Evolutionary conservation across 192 early-diverging fungal species (phyloP).

Genomic region (Glomus cerebriforme): DNA sequence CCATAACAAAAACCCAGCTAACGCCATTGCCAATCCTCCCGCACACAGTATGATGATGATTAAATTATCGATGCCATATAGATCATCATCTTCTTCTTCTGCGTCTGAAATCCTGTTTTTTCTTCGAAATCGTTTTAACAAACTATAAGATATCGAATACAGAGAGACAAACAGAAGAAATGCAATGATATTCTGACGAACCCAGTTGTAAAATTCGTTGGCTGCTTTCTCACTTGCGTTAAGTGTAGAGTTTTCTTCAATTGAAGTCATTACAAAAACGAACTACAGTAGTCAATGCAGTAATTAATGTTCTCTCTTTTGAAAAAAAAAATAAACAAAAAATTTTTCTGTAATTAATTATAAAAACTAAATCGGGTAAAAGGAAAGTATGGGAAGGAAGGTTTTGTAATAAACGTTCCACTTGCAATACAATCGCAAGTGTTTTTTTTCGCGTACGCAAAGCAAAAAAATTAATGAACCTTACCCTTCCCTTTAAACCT

Average conservation of each 20-base stretch:
- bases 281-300: neutral
- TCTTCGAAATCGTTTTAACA: conserved; percentile 23
- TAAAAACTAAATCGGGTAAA: neutral
- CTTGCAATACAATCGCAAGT: neutral
- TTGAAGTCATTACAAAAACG: neutral
- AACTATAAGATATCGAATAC: conserved; percentile 23
- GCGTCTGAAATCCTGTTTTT: neutral
- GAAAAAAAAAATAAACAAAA: neutral
- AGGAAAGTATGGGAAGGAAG: neutral
- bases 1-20: conserved; percentile 28
- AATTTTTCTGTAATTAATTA: neutral
- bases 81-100: conserved; percentile 27
- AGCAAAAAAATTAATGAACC: neutral
- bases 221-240: neutral
- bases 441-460: neutral
- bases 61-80: conserved; percentile 28
- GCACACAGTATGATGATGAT: conserved; percentile 26
- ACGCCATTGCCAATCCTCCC: conserved; percentile 32
- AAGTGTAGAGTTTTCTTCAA: neutral
- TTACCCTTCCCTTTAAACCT: neutral
- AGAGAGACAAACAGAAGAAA: conserved; percentile 24
- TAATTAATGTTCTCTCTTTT: neutral
- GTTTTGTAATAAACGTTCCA: neutral
- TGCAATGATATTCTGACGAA: conserved; percentile 27
- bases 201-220: conserved; percentile 16